A percentile compares a stretch with the other conserved stretches of the same genome.
These are phyloP conservation scores for Aspergillus incahuasiensis DNA, from an alignment of 495 filamentous ascomycete genomes.

Conservation along the genomic window DNA sequence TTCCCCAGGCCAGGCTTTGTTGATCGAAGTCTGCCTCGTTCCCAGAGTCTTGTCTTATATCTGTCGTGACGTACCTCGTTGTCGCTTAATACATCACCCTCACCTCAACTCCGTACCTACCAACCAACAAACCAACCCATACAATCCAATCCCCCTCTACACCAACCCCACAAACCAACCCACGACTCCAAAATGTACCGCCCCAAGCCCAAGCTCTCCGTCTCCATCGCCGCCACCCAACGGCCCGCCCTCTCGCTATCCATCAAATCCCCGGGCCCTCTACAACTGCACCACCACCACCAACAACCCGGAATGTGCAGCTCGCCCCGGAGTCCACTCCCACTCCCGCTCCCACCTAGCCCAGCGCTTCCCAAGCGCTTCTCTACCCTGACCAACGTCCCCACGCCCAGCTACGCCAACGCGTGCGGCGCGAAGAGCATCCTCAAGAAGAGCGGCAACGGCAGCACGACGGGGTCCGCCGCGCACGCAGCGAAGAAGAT, in stretches of 20 bases:
- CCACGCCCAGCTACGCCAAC: conserved; percentile 42
- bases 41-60: neutral
- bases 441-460: conserved; percentile 44
- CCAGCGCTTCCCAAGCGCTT: conserved; percentile 39
- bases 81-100: neutral
- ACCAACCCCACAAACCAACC: neutral
- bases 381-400: conserved; percentile 37
- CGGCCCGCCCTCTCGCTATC: conserved; percentile 33
- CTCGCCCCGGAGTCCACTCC: conserved; percentile 41
- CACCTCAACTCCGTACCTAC: neutral
- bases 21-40: conserved; percentile 8
- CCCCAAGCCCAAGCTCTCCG: conserved; percentile 43
- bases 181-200: conserved; percentile 10
- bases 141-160: too few species aligned
- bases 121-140: neutral
- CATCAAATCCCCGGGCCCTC: conserved; percentile 36
- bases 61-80: neutral
- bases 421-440: conserved; percentile 48
- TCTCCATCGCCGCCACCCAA: conserved; percentile 43
- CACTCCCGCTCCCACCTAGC: conserved; percentile 42
- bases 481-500: conserved; percentile 26
- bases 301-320: too few species aligned
- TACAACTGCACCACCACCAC: too few species aligned
- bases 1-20: conserved; percentile 2
- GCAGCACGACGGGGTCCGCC: conserved; percentile 1